Percentiles rank a stretch among this genome's conserved stretches.
Evolutionary conservation across 495 filamentous ascomycete species (phyloP).

Genomic region (Podospora conica): DNA sequence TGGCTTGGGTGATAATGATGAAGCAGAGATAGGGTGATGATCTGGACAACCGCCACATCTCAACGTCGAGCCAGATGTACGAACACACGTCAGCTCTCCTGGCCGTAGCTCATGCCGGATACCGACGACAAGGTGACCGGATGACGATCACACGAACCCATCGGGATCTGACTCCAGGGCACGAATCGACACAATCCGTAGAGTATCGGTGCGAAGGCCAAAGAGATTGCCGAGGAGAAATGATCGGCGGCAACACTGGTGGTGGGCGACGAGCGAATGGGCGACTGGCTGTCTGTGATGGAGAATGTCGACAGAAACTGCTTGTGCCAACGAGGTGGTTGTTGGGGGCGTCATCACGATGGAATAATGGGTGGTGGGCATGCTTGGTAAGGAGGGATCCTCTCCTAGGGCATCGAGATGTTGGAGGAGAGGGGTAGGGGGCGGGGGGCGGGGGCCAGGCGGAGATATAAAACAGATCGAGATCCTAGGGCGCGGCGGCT

Average conservation of each 20-base stretch:
- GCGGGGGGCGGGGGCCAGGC: neutral
- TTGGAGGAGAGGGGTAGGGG: neutral
- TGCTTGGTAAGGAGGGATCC: neutral
- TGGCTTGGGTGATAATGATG: neutral
- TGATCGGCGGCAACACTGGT: neutral
- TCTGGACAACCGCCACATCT: neutral
- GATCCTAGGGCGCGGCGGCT: neutral
- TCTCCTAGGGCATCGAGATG: neutral
- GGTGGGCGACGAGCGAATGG: neutral
- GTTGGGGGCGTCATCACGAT: neutral
- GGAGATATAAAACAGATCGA: conserved; percentile 2
- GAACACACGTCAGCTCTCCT: neutral
- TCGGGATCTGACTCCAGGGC: neutral
- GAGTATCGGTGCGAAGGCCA: neutral
- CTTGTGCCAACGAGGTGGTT: neutral
- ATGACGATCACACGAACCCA: neutral
- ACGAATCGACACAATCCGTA: no score
- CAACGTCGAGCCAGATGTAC: neutral
- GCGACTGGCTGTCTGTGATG: neutral
- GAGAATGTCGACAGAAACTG: neutral
- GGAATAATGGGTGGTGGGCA: neutral
- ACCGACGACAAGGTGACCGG: neutral
- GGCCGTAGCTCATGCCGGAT: neutral
- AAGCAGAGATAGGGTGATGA: neutral
- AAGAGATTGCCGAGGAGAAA: neutral